These are phyloP conservation scores for Eucalyptus pauciflora DNA, from an alignment of 345 rosid species.

Conservation along the genomic window DNA sequence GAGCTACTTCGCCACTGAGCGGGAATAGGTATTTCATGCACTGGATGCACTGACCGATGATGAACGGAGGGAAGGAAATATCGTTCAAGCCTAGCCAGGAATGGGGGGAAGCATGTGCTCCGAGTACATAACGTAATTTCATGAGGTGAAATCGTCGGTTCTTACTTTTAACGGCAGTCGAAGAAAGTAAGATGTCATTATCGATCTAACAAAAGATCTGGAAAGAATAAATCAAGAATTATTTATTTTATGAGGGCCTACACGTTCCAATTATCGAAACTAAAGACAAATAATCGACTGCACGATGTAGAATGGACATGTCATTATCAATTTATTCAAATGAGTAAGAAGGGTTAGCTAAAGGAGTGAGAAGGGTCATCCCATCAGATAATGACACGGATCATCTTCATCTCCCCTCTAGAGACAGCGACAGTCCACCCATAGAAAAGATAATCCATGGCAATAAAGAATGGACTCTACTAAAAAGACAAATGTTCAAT, in stretches of 20 bases:
- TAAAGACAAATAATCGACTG: background rate
- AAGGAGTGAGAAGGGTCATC: background rate
- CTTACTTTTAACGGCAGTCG: background rate
- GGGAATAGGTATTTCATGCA: background rate
- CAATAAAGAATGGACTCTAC: background rate
- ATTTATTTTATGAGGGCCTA: background rate
- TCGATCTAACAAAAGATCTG: background rate
- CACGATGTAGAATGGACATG: background rate
- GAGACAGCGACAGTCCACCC: background rate
- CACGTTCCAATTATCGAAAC: background rate
- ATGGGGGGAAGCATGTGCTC: background rate
- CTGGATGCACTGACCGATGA: background rate
- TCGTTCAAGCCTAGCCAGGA: background rate
- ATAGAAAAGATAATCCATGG: background rate
- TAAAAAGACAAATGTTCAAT: background rate
- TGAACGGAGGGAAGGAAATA: background rate
- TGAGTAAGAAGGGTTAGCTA: background rate
- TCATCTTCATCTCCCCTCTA: background rate
- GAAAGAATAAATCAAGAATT: background rate
- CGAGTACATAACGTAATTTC: background rate
- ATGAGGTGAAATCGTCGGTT: background rate
- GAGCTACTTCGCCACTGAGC: background rate
- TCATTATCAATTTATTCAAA: background rate
- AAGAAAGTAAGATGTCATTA: background rate
- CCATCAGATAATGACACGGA: background rate